A percentile compares a stretch with the other conserved stretches of the same genome.
Conservation (phyloP, 2,329 filamentous ascomycete species). For the Nothophoma quercina region DNA sequence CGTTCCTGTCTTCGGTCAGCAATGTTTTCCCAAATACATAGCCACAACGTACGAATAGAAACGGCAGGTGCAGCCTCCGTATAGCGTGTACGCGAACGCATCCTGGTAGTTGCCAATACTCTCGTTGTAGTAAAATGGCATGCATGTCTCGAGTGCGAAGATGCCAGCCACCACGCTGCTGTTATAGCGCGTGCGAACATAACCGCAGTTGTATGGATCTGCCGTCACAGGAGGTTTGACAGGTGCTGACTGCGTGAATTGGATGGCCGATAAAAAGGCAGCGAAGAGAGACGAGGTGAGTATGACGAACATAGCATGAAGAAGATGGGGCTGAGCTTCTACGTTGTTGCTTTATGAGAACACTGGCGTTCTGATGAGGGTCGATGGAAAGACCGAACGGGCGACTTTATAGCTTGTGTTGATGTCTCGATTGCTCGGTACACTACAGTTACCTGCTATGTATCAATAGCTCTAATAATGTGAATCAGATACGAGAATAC, state of each 20-base stretch:
- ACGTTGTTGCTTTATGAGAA: no score
- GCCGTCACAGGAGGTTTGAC: not conserved
- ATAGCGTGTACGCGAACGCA: slow-evolving; percentile 15
- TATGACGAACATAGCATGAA: no score
- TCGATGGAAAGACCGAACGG: no score
- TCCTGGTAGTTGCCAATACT: slow-evolving; percentile 11
- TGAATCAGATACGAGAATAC: not conserved
- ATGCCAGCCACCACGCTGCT: slow-evolving; percentile 12
- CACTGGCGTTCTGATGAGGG: no score
- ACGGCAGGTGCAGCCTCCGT: slow-evolving; percentile 13
- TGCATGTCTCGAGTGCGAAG: slow-evolving; percentile 1
- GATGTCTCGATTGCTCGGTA: not conserved
- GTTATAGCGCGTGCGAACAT: slow-evolving; percentile 12
- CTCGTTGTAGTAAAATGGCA: slow-evolving; percentile 13
- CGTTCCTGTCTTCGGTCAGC: not conserved
- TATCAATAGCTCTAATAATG: not conserved
- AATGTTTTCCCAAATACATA: not conserved
- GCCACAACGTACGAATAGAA: slow-evolving; percentile 7
- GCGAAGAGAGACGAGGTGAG: not conserved
- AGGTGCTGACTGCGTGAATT: not conserved
- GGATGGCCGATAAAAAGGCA: not conserved
- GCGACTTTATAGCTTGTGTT: not conserved
- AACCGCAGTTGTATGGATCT: slow-evolving; percentile 14
- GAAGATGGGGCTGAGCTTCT: no score
- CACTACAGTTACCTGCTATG: no score